These are phyloP conservation scores for Monascus purpureus DNA, from an alignment of 495 filamentous ascomycete genomes.

Conservation along the genomic window DNA sequence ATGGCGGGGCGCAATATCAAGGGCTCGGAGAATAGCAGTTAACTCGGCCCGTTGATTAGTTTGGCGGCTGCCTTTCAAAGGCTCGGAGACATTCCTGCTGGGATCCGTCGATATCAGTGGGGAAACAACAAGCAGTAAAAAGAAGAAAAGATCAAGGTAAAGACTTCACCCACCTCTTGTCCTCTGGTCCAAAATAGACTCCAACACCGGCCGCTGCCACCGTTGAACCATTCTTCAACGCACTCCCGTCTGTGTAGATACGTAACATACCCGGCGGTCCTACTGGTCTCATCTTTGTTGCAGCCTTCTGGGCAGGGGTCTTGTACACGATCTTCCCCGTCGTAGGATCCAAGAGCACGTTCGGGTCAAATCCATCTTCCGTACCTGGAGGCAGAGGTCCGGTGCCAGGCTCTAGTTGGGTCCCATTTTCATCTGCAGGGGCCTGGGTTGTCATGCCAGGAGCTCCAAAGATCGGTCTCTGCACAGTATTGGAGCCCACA, in stretches of 20 bases:
- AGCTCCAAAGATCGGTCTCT: conserved; percentile 10
- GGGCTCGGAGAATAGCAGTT: conserved; percentile 69
- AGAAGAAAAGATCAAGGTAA: not conserved
- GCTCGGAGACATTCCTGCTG: conserved; percentile 74
- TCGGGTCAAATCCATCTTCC: conserved; percentile 50
- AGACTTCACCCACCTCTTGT: conserved; percentile 44
- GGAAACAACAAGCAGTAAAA: conserved; percentile 2
- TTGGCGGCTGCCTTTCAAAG: conserved; percentile 56
- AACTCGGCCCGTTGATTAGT: conserved; percentile 94
- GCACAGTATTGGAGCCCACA: conserved; percentile 11
- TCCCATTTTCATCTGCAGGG: conserved; percentile 25
- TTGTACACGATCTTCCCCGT: conserved; percentile 50
- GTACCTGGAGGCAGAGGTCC: conserved; percentile 40
- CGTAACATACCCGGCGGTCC: conserved; percentile 39
- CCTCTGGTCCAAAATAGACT: conserved; percentile 68
- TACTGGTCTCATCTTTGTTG: conserved; percentile 26
- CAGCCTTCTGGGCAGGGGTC: conserved; percentile 29
- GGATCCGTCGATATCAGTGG: conserved; percentile 15
- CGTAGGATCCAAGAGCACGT: conserved; percentile 37
- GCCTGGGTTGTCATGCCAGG: conserved; percentile 17
- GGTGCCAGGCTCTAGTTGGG: conserved; percentile 35
- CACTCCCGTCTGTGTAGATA: conserved; percentile 86
- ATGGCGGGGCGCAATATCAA: conserved; percentile 58
- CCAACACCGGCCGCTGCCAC: conserved; percentile 72
- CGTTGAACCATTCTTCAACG: conserved; percentile 57